These are phyloP conservation scores for Davidsoniella eucalypti DNA, from an alignment of 2,329 filamentous ascomycete species.

Conservation along the genomic window DNA sequence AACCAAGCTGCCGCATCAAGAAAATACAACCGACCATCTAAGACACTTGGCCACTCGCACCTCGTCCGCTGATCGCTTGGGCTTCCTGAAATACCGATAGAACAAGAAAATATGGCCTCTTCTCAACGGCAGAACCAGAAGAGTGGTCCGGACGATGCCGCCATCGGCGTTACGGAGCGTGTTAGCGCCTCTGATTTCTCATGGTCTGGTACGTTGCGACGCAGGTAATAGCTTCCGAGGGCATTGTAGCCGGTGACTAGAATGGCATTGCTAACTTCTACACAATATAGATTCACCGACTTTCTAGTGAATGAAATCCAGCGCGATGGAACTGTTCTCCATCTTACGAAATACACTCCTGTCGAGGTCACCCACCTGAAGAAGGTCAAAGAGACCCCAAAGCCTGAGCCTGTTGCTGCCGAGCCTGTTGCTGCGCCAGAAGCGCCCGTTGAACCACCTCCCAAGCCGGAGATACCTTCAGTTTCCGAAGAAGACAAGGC, in stretches of 20 bases:
- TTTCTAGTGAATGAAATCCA: slow-evolving; percentile 84
- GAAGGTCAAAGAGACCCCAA: background rate
- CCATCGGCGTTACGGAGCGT: slow-evolving; percentile 25
- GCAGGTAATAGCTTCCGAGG: slow-evolving; percentile 8
- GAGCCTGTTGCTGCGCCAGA: slow-evolving; percentile 15
- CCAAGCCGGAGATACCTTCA: slow-evolving; percentile 11
- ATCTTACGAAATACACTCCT: slow-evolving; percentile 32
- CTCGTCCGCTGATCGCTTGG: background rate
- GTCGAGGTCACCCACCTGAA: slow-evolving; percentile 11
- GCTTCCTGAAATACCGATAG: background rate
- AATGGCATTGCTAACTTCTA: background rate
- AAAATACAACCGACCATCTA: background rate
- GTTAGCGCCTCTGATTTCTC: slow-evolving; percentile 22
- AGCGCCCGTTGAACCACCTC: slow-evolving; percentile 21
- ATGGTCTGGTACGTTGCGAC: slow-evolving; percentile 21
- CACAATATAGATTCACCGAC: slow-evolving; percentile 54
- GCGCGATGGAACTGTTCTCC: slow-evolving; percentile 57
- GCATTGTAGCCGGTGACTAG: background rate
- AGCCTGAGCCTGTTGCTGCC: slow-evolving; percentile 2
- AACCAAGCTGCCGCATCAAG: background rate
- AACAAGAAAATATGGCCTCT: background rate
- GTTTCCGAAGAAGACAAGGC: slow-evolving; percentile 20
- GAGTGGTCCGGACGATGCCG: slow-evolving; percentile 19
- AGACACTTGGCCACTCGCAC: background rate
- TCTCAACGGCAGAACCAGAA: slow-evolving; percentile 4